A percentile compares a stretch with the other conserved stretches of the same genome.
Conservation (phyloP, 164 flowering plant genomes). For the Stephania cephalantha region DNA sequence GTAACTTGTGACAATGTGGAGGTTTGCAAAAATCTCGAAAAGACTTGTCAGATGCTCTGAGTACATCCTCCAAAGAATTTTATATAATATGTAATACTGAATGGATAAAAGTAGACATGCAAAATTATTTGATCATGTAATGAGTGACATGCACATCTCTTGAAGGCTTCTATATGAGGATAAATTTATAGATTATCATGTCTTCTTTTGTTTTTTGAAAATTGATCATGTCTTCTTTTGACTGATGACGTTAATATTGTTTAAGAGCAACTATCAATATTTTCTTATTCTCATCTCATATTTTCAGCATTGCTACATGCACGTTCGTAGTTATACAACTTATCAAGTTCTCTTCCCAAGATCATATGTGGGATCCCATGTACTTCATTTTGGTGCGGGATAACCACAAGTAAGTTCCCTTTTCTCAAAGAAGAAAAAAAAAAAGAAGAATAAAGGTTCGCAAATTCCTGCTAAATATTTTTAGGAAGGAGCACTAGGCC, state of each 20-base stretch:
- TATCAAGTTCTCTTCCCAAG: constrained; percentile 49
- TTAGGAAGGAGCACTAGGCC: no score
- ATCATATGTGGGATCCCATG: constrained; percentile 50
- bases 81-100: no score
- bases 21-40: no score
- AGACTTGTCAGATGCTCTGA: no score
- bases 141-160: not conserved
- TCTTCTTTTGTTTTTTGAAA: not conserved
- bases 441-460: no score
- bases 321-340: constrained; percentile 53
- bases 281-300: not conserved
- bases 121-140: not conserved
- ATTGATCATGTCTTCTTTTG: not conserved
- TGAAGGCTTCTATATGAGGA: not conserved
- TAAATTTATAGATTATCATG: not conserved
- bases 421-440: not conserved
- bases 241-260: not conserved
- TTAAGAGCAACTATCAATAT: not conserved
- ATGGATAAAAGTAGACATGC: not conserved
- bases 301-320: constrained; percentile 55
- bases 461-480: no score
- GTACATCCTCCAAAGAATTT: no score
- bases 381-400: constrained; percentile 41
- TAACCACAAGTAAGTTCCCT: constrained; percentile 32
- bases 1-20: no score